A percentile compares a stretch with the other conserved stretches of the same genome.
phyloP scores from a whole-genome alignment of 495 filamentous ascomycete genomes.

The Penicillium silybi region DNA sequence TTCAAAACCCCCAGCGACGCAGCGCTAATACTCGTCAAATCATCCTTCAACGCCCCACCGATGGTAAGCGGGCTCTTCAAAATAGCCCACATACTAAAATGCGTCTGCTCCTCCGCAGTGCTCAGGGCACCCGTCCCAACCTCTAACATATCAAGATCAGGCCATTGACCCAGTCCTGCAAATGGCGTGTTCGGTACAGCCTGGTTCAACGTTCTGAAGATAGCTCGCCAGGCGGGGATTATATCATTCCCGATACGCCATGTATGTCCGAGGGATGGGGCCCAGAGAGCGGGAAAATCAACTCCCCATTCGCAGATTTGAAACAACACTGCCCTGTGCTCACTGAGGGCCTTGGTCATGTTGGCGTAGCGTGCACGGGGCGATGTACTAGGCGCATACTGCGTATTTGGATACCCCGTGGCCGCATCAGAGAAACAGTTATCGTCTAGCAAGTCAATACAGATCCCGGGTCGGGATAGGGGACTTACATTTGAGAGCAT shows the following conservation, averaged over 20 bases:
- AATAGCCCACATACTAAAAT: constrained; percentile 57
- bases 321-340: constrained; percentile 38
- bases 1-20: constrained; percentile 37
- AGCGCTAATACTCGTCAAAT: constrained; percentile 22
- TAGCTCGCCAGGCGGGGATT: constrained; percentile 45
- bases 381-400: constrained; percentile 36
- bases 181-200: constrained; percentile 37
- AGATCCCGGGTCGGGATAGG: too few species aligned
- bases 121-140: constrained; percentile 39
- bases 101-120: constrained; percentile 42
- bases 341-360: constrained; percentile 28
- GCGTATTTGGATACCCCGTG: constrained; percentile 30
- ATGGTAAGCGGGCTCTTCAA: constrained; percentile 54
- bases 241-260: constrained; percentile 57
- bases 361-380: constrained; percentile 26
- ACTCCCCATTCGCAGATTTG: constrained; percentile 54
- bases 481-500: constrained; percentile 47
- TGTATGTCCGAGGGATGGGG: constrained; percentile 41
- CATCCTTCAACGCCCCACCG: constrained; percentile 42
- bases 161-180: constrained; percentile 43
- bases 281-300: constrained; percentile 47
- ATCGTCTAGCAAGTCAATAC: constrained; percentile 31
- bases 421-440: constrained; percentile 48
- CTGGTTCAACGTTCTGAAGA: constrained; percentile 49
- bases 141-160: constrained; percentile 56